Evolutionary conservation across 139 green algal species (phyloP), one percentile per base, ranked within the genome.

Genomic region (Spirogloea muscicola): DNA sequence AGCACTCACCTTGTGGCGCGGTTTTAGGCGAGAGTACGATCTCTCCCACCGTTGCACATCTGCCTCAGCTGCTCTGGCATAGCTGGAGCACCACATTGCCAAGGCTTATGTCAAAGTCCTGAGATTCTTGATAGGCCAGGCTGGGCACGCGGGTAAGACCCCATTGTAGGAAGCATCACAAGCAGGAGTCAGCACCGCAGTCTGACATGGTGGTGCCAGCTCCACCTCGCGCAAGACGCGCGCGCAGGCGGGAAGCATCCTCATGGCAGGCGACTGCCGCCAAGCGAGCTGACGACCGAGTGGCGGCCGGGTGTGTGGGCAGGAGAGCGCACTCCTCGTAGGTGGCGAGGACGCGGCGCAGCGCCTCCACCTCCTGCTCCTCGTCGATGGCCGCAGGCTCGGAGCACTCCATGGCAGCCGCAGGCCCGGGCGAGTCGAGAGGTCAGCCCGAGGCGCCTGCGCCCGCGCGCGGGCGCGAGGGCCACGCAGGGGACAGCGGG

Each of bases 291-390:
- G 3, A 38, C 13, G 29, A 61, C 5, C n/a, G 63, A 36, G 16
- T 58, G 27, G 21, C 49, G 59, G 29, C 34, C 21, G 4, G 2
- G 40, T 39, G 5, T 33, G 29, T 65, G 1, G 1, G 1, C 13
- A 72, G 5, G 10, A 58, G 16, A 18, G 58, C 62, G 57, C 5
- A 74, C 66, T 78, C 38, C 21, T 58, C 29, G 52, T 78, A 78
- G 29, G 71, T 62, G 5, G 62, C 63, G n/a, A 79, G 31, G 9
- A 79, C 71, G 31, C 71, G 71, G 6, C 16, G 42, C 2, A 79
- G 63, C n/a, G 71, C 76, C 68, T 73, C 63, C 65, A 79, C 69
- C 65, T 79, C 71, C 27, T 69, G 61, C 46, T 25, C 60, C 7
- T 16, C 13, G 49, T 79, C 64, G 27, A 79, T 74, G 13, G 13